phyloP scores from a whole-genome alignment of 2,329 filamentous ascomycete genomes.

The Leptographium flavum region DNA sequence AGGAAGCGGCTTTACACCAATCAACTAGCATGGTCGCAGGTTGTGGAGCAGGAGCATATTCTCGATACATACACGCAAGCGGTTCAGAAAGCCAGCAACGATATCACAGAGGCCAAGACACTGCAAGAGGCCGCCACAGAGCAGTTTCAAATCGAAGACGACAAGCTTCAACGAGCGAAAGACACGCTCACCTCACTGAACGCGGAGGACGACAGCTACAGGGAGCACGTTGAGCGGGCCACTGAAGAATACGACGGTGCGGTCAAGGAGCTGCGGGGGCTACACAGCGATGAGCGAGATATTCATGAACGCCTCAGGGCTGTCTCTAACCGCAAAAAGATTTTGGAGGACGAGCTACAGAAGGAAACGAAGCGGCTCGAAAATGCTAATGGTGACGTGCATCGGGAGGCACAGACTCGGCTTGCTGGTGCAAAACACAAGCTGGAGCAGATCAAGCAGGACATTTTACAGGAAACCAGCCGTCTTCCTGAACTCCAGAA shows the following conservation, averaged over 20 bases:
- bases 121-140: slow-evolving; percentile 30
- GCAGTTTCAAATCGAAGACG: slow-evolving; percentile 30
- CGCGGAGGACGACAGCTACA: slow-evolving; percentile 30
- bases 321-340: slow-evolving; percentile 31
- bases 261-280: slow-evolving; percentile 13
- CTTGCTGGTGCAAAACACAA: slow-evolving; percentile 42
- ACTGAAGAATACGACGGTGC: slow-evolving; percentile 33
- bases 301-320: slow-evolving; percentile 44
- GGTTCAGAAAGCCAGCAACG: slow-evolving; percentile 22
- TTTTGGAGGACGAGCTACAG: slow-evolving; percentile 31
- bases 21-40: slow-evolving; percentile 78
- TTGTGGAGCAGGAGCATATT: slow-evolving; percentile 56
- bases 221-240: slow-evolving; percentile 30
- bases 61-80: slow-evolving; percentile 23
- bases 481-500: slow-evolving; percentile 18
- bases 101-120: slow-evolving; percentile 27
- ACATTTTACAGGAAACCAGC: slow-evolving; percentile 17
- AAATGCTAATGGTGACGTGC: slow-evolving; percentile 49
- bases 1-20: slow-evolving; percentile 43
- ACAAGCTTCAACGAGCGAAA: slow-evolving; percentile 25
- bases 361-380: slow-evolving; percentile 48
- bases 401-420: slow-evolving; percentile 42
- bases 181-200: slow-evolving; percentile 26
- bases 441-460: slow-evolving; percentile 26
- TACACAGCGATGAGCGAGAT: slow-evolving; percentile 50